These are phyloP conservation scores for Filobasidium wieringae DNA, from an alignment of 768 basidiomycete species.

Conservation along the genomic window DNA sequence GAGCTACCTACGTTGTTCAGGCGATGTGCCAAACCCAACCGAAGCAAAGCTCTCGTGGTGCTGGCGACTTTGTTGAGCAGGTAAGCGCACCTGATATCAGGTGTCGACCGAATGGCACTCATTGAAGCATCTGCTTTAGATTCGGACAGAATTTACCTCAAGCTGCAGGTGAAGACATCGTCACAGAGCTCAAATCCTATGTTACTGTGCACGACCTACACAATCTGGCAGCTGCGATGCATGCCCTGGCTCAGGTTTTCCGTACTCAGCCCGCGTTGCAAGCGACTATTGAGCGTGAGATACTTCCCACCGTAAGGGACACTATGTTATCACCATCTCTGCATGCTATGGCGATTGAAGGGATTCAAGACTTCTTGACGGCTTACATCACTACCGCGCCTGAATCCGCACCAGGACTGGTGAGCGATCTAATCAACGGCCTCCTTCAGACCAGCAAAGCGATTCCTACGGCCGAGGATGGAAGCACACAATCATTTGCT, in stretches of 20 bases:
- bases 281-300: slow-evolving; percentile 21
- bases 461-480: slow-evolving; percentile 30
- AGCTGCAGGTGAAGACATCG: slow-evolving; percentile 52
- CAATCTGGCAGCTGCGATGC: slow-evolving; percentile 45
- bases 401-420: slow-evolving; percentile 35
- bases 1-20: slow-evolving; percentile 59
- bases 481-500: slow-evolving; percentile 32
- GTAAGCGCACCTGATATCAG: slow-evolving; percentile 37
- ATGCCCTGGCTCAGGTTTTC: slow-evolving; percentile 48
- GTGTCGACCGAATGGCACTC: neutral
- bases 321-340: slow-evolving; percentile 70
- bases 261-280: slow-evolving; percentile 21
- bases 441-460: neutral
- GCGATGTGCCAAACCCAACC: slow-evolving; percentile 60
- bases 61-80: slow-evolving; percentile 62
- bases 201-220: slow-evolving; percentile 62
- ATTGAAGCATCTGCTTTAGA: slow-evolving; percentile 12
- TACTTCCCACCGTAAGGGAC: slow-evolving; percentile 36
- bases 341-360: slow-evolving; percentile 64
- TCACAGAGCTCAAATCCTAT: slow-evolving; percentile 64
- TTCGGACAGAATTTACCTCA: slow-evolving; percentile 42
- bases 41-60: slow-evolving; percentile 51
- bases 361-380: slow-evolving; percentile 67
- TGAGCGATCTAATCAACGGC: neutral
- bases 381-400: slow-evolving; percentile 71